Percentiles rank a stretch among this genome's conserved stretches.
Evolutionary conservation across 2,329 filamentous ascomycete genomes (phyloP).

Genomic region (Aspergillus sclerotialis): DNA sequence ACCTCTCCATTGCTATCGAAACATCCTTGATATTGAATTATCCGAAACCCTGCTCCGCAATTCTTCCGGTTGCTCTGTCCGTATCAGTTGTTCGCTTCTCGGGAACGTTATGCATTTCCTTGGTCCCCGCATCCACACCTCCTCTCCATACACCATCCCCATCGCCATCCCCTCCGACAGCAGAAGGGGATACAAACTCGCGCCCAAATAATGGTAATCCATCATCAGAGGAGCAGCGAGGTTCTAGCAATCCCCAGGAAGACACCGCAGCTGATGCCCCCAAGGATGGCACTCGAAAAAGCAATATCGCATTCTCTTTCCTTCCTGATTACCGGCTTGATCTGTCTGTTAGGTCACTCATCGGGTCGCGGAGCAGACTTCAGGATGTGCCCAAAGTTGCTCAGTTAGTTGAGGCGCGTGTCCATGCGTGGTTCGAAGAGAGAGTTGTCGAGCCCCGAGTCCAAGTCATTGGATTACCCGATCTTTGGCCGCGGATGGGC

Average conservation of each 20-base stretch:
- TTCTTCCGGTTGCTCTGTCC: conserved; percentile 83
- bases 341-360: conserved; percentile 57
- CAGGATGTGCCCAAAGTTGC: conserved; percentile 63
- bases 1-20: conserved; percentile 89
- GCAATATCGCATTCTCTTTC: conserved; percentile 92
- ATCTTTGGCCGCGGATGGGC: conserved; percentile 55
- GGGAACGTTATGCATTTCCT: conserved; percentile 86
- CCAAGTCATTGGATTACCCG: conserved; percentile 57
- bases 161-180: conserved; percentile 21
- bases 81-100: conserved; percentile 93
- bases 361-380: conserved; percentile 55
- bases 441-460: conserved; percentile 59
- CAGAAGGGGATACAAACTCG: conserved; percentile 7
- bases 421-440: conserved; percentile 63
- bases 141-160: conserved; percentile 28
- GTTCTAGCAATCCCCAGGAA: conserved; percentile 6
- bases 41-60: conserved; percentile 78
- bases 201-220: conserved; percentile 7
- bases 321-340: conserved; percentile 58
- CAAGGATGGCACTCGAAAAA: conserved; percentile 55
- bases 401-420: conserved; percentile 56
- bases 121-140: conserved; percentile 61
- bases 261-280: no score
- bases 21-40: conserved; percentile 94
- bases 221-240: conserved; percentile 6